Conservation (phyloP, 1,284 basidiomycete species). For the Sporisorium exsertum region DNA sequence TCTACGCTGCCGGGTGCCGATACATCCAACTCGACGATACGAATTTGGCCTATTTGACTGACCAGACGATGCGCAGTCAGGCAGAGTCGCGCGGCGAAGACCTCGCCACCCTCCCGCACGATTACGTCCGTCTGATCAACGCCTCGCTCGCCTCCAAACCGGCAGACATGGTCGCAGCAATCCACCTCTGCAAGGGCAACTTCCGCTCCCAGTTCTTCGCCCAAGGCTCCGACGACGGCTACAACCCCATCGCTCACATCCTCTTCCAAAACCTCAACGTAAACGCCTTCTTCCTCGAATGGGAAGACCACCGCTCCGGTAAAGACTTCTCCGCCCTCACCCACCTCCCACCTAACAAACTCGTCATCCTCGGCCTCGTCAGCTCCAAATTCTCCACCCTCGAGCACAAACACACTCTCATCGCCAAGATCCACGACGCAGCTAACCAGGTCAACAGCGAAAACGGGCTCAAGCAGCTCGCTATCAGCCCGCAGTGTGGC, state of each 20-base stretch:
- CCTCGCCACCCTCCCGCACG: constrained; percentile 39
- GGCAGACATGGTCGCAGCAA: constrained; percentile 76
- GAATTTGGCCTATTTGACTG: constrained; percentile 68
- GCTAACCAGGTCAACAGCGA: constrained; percentile 73
- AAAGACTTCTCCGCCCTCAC: constrained; percentile 72
- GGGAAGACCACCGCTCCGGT: constrained; percentile 79
- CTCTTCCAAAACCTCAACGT: constrained; percentile 80
- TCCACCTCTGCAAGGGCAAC: constrained; percentile 85
- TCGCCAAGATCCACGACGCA: constrained; percentile 76
- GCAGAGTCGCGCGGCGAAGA: constrained; percentile 50
- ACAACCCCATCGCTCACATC: constrained; percentile 77
- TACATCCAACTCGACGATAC: constrained; percentile 76
- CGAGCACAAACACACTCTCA: constrained; percentile 76
- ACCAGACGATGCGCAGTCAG: constrained; percentile 45
- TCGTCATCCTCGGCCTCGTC: constrained; percentile 79
- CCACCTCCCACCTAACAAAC: constrained; percentile 77
- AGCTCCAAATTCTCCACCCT: constrained; percentile 79
- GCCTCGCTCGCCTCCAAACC: constrained; percentile 76
- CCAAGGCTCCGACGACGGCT: constrained; percentile 77
- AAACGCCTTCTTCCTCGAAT: constrained; percentile 81
- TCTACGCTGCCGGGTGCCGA: constrained; percentile 81
- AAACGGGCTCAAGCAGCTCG: constrained; percentile 75
- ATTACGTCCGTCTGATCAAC: constrained; percentile 66
- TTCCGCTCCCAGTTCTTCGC: constrained; percentile 72
- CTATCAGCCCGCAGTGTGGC: constrained; percentile 80